Evolutionary conservation across 305 asterid species (phyloP).

Genomic region (Withania somnifera): DNA sequence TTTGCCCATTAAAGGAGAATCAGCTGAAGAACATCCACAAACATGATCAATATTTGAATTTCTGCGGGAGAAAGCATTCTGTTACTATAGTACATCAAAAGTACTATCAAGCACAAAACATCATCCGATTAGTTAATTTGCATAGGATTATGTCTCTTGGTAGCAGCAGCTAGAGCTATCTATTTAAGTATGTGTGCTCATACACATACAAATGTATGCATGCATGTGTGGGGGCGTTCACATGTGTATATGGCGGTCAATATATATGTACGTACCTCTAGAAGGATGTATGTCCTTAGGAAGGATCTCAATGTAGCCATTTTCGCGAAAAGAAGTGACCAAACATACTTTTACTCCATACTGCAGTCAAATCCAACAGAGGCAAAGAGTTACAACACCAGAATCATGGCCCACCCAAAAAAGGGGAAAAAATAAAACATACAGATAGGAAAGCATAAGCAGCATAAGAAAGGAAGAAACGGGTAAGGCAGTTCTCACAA

Average conservation of each 20-base stretch:
- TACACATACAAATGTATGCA: not conserved
- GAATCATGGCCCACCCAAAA: not conserved
- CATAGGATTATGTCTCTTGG: not conserved
- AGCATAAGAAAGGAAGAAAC: not conserved
- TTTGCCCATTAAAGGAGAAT: not conserved
- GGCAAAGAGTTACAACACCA: not conserved
- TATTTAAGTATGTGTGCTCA: too few species aligned
- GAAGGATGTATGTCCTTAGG: slow-evolving; percentile 52
- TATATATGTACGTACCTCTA: slow-evolving; percentile 49
- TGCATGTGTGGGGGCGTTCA: not conserved
- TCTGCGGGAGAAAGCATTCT: not conserved
- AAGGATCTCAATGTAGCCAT: slow-evolving; percentile 76
- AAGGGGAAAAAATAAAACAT: not conserved
- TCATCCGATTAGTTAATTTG: not conserved
- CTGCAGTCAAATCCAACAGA: slow-evolving; percentile 27
- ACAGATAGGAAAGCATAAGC: not conserved
- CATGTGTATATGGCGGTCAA: not conserved
- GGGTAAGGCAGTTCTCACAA: not conserved
- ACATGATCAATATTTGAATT: not conserved
- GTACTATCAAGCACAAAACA: not conserved
- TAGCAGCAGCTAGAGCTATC: not conserved
- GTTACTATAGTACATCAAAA: not conserved
- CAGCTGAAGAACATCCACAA: not conserved
- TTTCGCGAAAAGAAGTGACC: slow-evolving; percentile 83
- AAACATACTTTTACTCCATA: slow-evolving; percentile 75